Evolutionary conservation across 306 rosid genomes (phyloP), one percentile per base, ranked within the genome.

Genomic region (Spatholobus suberectus): DNA sequence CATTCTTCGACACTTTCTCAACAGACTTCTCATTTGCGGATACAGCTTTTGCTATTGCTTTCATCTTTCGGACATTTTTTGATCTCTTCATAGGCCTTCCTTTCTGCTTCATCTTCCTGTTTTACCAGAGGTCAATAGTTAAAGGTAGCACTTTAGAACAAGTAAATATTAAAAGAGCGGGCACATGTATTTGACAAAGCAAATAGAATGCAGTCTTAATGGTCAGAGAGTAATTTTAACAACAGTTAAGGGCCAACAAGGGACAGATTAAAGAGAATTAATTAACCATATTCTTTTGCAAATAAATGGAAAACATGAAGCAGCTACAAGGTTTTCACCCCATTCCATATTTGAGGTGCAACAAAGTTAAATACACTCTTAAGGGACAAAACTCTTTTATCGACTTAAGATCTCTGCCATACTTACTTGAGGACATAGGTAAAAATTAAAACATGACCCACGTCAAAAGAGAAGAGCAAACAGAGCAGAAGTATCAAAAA

Each of bases 31-130:
- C 96, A n/a, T 24, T 84, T 52, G 83, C 68, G 0, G 90, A 81
- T 49, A 95, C 87, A 40, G 98, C 98, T 83, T 91, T 95, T 18
- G 83, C 94, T 6, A 82, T 66, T 38, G 94, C 93, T 75, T 92
- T 95, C 84, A 63, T 85, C 84, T 87, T 90, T 66, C 98, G 86
- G 5, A 59, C 98, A 80, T 89, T 92, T 86, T 92, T 85, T 2
- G 98, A 61, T 89, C 98, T 90, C 93, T 95, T 95, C 98, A 93
- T 86, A 44, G 87, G 92, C 82, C 93, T 88, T 81, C 97, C 98
- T 65, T 88, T 91, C 87, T 88, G 88, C 82, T 88, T 95, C 66
- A 82, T 67, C 86, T 89, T 95, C 74, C 97, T 95, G 93, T 83
- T 77, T 57, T 84, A 41, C 35, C 83, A 70, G 47, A 70, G 5